These are phyloP conservation scores for Rhodocollybia butyracea DNA, from an alignment of 768 basidiomycete species.

Conservation along the genomic window DNA sequence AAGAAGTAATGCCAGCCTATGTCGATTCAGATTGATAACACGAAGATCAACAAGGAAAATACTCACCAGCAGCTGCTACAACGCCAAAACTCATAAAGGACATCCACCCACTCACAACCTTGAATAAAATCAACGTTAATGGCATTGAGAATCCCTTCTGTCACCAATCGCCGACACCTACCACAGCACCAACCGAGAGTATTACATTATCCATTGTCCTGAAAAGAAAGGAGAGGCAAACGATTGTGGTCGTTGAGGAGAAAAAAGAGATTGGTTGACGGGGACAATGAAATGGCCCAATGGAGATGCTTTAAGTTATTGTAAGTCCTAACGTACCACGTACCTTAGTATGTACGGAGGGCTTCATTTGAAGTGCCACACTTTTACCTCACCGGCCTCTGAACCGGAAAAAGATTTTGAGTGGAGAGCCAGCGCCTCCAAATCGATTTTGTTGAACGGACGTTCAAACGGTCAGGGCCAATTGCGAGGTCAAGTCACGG, in stretches of 20 bases:
- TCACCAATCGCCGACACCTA: neutral
- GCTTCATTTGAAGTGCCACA: too few relatives aligned
- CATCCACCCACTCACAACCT: constrained; percentile 2
- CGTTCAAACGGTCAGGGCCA: too few relatives aligned
- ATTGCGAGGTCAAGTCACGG: neutral
- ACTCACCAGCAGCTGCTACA: neutral
- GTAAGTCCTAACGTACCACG: too few relatives aligned
- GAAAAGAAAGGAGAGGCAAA: neutral
- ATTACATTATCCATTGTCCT: neutral
- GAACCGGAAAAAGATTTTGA: neutral
- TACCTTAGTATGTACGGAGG: too few relatives aligned
- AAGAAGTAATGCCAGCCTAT: constrained; percentile 4
- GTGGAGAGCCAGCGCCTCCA: neutral
- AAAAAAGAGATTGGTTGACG: neutral
- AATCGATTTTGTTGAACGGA: too few relatives aligned
- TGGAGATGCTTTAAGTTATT: too few relatives aligned
- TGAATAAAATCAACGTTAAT: neutral
- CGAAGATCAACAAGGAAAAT: neutral
- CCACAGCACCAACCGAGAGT: neutral
- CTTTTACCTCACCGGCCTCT: too few relatives aligned
- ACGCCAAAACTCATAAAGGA: constrained; percentile 3
- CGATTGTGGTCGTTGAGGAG: neutral
- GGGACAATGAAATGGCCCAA: too few relatives aligned
- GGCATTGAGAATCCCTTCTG: neutral
- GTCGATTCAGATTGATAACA: neutral